Base-by-base conservation (phyloP, 805 yeast genomes). In the Candida pini region DNA sequence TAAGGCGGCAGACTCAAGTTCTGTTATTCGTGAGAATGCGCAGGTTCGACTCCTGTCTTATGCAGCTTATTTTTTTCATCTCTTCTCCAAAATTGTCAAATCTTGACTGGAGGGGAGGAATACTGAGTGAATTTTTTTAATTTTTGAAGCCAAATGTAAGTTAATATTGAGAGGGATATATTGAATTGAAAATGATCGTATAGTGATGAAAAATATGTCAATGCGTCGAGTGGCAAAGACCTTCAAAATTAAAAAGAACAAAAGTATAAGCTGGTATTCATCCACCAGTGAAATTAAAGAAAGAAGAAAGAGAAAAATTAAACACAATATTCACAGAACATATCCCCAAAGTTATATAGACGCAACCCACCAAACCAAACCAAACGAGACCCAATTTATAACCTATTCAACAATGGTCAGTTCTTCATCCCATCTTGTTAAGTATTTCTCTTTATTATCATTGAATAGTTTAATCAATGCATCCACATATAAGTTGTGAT, bases 401-500 rank as follows among this genome's bases (percentile, higher is more conserved):
- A 20, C 9, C 9, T 20, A 69, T 44, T 71, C 76, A 16, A 63
- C 66, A 23, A 73, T 70, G 20, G 54, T 54, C 42, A 73, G 54
- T 30, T 64, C 68, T 25, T 69, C 73, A 43, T 71, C 73, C 26
- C 66, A 71, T 42, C 68, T 63, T 1, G 72, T 68, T 9, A 51
- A 40, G 33, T 47, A 87, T 38, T 65, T 63, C 3, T 62, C 66
- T 54, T 78, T 85, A 52, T 88, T 72, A 4, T 73, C 79, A 25
- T 81, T 74, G 58, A 76, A 90, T 3, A 88, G 64, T 41, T 70
- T 63, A 41, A 67, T 58, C 45, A 89, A 58, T 40, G 78, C 84
- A 6, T 73, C 68, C 9, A 82, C 69, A 53, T 92, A 92, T 18
- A 78, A 46, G 12, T 60, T 62, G 58, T 90, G 98, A 49, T 81